A percentile compares a stretch with the other conserved stretches of the same genome.
Conservation (phyloP, 2,329 filamentous ascomycete species). For the Sarocladiaceae sp. region DNA sequence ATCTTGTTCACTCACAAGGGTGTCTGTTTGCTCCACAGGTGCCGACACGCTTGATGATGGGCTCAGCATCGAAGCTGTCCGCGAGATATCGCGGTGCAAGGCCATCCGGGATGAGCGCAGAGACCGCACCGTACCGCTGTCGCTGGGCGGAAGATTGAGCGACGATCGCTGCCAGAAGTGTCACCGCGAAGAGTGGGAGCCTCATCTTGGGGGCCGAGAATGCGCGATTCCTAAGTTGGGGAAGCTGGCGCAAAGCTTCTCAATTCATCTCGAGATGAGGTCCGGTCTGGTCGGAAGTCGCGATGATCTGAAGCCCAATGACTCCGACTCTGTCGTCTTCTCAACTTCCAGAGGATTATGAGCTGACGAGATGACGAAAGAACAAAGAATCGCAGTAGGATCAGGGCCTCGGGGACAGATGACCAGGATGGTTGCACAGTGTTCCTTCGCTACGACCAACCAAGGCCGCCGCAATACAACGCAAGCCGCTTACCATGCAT, state of each 20-base stretch:
- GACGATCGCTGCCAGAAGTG: background rate
- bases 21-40: constrained; percentile 24
- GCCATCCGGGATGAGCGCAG: constrained; percentile 9
- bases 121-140: constrained; percentile 5
- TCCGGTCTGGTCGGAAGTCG: background rate
- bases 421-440: background rate
- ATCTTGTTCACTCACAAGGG: background rate
- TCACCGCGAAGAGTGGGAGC: background rate
- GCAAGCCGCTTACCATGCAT: background rate
- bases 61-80: constrained; percentile 21
- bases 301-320: too few relatives aligned
- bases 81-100: constrained; percentile 26
- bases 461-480: background rate
- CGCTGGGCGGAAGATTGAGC: background rate
- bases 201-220: constrained; percentile 1
- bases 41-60: constrained; percentile 21
- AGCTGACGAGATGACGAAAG: background rate
- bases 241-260: background rate
- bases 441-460: background rate
- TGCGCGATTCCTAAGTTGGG: background rate
- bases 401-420: background rate
- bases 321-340: too few relatives aligned
- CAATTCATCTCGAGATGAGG: constrained; percentile 1
- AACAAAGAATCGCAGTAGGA: background rate
- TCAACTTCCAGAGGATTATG: too few relatives aligned